phyloP scores from a whole-genome alignment of 257 asterid genomes.

The Salvia splendens region DNA sequence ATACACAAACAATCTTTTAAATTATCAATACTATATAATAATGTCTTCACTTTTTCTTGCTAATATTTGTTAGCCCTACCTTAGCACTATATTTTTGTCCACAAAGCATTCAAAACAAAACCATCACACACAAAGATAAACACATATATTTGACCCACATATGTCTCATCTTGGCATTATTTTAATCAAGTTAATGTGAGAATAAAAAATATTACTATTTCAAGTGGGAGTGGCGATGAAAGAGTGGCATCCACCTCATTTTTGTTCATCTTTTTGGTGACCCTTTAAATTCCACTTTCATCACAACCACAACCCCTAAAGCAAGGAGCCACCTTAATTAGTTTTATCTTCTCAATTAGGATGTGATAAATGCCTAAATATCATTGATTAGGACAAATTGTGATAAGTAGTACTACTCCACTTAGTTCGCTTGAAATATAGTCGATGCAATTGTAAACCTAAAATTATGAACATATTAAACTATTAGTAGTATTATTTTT shows the following conservation, averaged over 20 bases:
- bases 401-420: too few species aligned
- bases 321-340: slow-evolving; percentile 31
- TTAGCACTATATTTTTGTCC: not conserved
- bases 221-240: slow-evolving; percentile 34
- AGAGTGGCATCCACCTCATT: slow-evolving; percentile 39
- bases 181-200: not conserved
- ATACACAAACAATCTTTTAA: too few species aligned
- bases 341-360: slow-evolving; percentile 17
- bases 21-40: not conserved
- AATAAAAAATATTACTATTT: slow-evolving; percentile 10
- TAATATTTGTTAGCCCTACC: not conserved
- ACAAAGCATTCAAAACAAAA: slow-evolving; percentile 8
- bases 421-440: too few species aligned
- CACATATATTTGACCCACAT: not conserved
- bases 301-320: slow-evolving; percentile 33
- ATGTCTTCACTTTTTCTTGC: slow-evolving; percentile 1
- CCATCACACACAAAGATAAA: not conserved
- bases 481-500: too few species aligned
- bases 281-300: slow-evolving; percentile 34
- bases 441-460: too few species aligned
- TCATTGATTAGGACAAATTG: slow-evolving; percentile 16
- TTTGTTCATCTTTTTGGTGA: slow-evolving; percentile 28
- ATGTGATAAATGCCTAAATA: not conserved
- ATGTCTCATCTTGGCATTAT: slow-evolving; percentile 3
- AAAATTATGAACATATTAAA: too few species aligned